Conservation (phyloP, 2,329 filamentous ascomycete species). For the Colletotrichum phormii region DNA sequence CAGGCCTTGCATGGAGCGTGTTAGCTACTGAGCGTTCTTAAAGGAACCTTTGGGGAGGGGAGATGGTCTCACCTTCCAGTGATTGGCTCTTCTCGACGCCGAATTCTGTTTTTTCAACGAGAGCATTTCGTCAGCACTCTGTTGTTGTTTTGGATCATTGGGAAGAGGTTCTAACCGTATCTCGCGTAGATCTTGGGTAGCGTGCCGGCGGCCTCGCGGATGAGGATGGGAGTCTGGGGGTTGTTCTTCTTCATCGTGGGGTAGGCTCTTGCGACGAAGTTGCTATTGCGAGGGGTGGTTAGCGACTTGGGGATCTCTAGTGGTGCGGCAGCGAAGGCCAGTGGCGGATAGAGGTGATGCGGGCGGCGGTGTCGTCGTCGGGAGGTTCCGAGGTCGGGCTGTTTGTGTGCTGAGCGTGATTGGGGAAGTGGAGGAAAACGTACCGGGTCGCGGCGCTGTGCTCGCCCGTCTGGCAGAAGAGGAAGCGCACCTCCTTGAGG, state of each 20-base stretch:
- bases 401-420: no score
- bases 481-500: conserved; percentile 95
- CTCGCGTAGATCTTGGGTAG: conserved; percentile 89
- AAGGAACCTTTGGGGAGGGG: conserved; percentile 46
- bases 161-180: conserved; percentile 76
- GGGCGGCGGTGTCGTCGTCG: background rate
- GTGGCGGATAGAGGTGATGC: background rate
- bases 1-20: conserved; percentile 52
- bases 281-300: conserved; percentile 61
- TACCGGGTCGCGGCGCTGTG: conserved; percentile 91
- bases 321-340: background rate
- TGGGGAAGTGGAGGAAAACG: conserved; percentile 43
- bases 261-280: conserved; percentile 91
- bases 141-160: background rate
- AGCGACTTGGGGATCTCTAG: conserved; percentile 25
- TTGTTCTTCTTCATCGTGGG: conserved; percentile 99
- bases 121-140: conserved; percentile 38
- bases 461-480: conserved; percentile 95
- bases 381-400: background rate
- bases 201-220: conserved; percentile 89
- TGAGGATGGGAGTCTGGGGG: conserved; percentile 90
- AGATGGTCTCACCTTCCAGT: conserved; percentile 56
- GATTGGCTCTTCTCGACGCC: conserved; percentile 68
- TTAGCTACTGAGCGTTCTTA: background rate
- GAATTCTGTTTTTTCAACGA: conserved; percentile 53